phyloP scores from a whole-genome alignment of 306 rosid genomes.

The Cyamopsis tetragonoloba region DNA sequence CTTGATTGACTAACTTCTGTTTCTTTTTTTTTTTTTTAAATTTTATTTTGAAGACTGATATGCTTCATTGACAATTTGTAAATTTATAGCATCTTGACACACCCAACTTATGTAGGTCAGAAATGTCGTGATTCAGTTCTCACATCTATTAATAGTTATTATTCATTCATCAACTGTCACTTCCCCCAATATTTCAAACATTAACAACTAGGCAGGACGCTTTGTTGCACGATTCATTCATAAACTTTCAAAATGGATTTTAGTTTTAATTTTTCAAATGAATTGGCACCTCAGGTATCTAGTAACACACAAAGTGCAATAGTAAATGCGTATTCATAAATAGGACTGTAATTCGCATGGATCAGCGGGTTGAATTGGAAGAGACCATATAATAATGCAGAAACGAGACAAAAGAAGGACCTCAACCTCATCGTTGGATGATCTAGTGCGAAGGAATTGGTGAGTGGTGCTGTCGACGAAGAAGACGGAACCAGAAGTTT shows the following conservation, averaged over 20 bases:
- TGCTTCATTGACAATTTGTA: background rate
- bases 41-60: background rate
- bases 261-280: background rate
- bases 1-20: too few species aligned
- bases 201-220: background rate
- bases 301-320: background rate
- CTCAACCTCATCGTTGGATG: slow-evolving; percentile 31
- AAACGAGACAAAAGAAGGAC: background rate
- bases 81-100: background rate
- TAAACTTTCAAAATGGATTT: background rate
- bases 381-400: background rate
- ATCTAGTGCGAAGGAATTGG: slow-evolving; percentile 39
- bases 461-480: slow-evolving; percentile 28
- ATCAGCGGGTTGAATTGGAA: slow-evolving; percentile 17
- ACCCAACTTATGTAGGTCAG: background rate
- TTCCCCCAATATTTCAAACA: slow-evolving; percentile 1
- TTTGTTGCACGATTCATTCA: background rate
- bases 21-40: too few species aligned
- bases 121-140: slow-evolving; percentile 9
- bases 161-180: slow-evolving; percentile 6
- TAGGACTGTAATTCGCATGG: background rate
- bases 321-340: background rate
- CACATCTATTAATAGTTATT: background rate
- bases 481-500: slow-evolving; percentile 40
- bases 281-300: background rate